Conservation (phyloP, 2,329 filamentous ascomycete species). For the Pseudocercospora fijiensis region DNA sequence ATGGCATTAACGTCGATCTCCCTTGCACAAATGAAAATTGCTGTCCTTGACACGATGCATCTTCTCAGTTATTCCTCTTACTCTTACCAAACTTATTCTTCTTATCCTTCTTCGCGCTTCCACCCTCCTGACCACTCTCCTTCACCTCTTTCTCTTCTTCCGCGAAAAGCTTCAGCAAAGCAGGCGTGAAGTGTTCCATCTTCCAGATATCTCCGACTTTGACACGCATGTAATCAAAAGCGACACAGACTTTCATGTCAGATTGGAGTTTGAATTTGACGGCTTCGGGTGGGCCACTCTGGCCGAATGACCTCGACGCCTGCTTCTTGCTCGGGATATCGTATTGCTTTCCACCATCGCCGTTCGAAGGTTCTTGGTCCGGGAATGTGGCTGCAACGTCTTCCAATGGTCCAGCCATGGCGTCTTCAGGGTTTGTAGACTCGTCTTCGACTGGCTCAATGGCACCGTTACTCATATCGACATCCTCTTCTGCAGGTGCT, state of each 20-base stretch:
- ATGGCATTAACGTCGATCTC: too few relatives aligned
- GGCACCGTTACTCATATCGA: conserved; percentile 11
- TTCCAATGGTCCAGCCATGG: conserved; percentile 32
- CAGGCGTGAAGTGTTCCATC: conserved; percentile 62
- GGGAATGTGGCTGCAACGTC: conserved; percentile 31
- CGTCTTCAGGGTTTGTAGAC: conserved; percentile 17
- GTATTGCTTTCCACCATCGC: conserved; percentile 23
- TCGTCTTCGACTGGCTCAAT: conserved; percentile 22
- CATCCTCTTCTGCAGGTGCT: conserved; percentile 21
- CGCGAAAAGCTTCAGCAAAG: conserved; percentile 58
- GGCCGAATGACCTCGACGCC: not conserved
- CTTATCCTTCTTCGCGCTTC: conserved; percentile 17
- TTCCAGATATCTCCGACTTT: conserved; percentile 68
- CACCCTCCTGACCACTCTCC: conserved; percentile 15
- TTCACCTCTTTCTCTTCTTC: conserved; percentile 38
- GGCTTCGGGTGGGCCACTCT: conserved; percentile 20
- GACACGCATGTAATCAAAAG: conserved; percentile 77
- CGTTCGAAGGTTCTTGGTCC: conserved; percentile 16
- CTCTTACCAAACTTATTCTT: conserved; percentile 31
- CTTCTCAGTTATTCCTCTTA: conserved; percentile 28
- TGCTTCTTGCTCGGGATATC: conserved; percentile 23
- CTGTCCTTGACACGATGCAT: not conserved
- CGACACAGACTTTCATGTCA: conserved; percentile 67
- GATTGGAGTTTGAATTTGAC: conserved; percentile 43
- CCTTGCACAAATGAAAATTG: too few relatives aligned